Base-by-base conservation (phyloP, 2,329 filamentous ascomycete species). In the Cladobotryum protrusum region DNA sequence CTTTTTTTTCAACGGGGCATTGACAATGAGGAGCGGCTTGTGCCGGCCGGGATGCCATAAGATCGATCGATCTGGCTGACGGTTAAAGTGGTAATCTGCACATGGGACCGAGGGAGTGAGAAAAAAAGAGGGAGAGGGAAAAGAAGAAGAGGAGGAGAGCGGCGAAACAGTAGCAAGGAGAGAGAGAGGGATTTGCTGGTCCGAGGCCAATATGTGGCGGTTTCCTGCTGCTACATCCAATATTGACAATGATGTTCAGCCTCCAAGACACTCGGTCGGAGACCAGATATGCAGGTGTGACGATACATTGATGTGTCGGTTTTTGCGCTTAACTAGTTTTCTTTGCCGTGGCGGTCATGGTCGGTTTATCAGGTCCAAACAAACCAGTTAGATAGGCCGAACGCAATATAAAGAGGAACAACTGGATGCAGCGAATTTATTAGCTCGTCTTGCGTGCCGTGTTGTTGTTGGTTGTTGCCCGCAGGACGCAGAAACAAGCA, bases 351-450 rank as follows among this genome's bases (percentile, higher is more conserved):
- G 34, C 35, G 32, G 32, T 13, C 13, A 39, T 33, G 13, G 47
- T 12, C 6, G 33, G 20, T 36, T 53, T 60, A 54, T 75, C 72
- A 5, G 71, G 67, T 3, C 81, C 83, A 66, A 87, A 85, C 2
- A 76, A 35, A 1, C 83, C 84, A 14, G 74, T 49, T 5, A 87
- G 67, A 62, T 85, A 86, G 14, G 73, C 68, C 15, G 76, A 69
- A 40, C 83, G 73, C 50, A 77, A 77, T 20, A 76, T 47, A 48
- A 81, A 81, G 29, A 87, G 67, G 47, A 80, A 78, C 0, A 66
- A 52, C 77, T 80, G 52, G 15, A 45, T 47, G 37, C 9, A 20
- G 11, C 15, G 17, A 19, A 17, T 8, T 47, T 15, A 40, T 53
- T 51, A 53, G 51, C 36, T 29, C 34, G 19, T 33, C 15, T 19